Evolutionary conservation across 352 stramenopile species (phyloP).

Genomic region (Halophytophthora batemanensis): DNA sequence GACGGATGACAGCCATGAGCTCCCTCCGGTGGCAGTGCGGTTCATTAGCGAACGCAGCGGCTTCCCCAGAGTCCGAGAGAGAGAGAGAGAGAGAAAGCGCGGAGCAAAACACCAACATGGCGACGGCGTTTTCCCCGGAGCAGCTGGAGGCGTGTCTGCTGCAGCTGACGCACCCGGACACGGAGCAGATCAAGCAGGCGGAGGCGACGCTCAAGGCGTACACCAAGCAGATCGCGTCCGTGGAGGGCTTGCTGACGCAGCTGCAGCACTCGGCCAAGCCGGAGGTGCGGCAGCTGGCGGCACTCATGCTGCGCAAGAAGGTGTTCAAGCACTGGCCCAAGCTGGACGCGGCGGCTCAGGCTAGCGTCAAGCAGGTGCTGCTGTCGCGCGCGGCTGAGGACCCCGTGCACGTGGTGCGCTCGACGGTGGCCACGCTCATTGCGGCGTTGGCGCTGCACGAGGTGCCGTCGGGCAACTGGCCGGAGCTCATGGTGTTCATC

Average conservation of each 20-base stretch:
- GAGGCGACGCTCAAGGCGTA: constrained; percentile 92
- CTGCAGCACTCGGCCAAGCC: constrained; percentile 74
- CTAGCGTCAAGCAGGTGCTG: constrained; percentile 86
- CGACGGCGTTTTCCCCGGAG: constrained; percentile 78
- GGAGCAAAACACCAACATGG: constrained; percentile 36
- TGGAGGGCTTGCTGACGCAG: constrained; percentile 89
- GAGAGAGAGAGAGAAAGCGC: neutral
- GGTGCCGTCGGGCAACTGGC: constrained; percentile 78
- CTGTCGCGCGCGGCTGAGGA: constrained; percentile 84
- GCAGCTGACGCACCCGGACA: constrained; percentile 93
- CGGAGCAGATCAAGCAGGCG: constrained; percentile 93
- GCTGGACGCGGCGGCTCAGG: constrained; percentile 79
- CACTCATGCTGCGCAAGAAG: constrained; percentile 93
- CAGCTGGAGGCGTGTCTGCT: constrained; percentile 84
- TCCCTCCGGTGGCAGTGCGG: neutral
- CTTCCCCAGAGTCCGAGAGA: constrained; percentile 10
- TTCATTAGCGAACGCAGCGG: constrained; percentile 22
- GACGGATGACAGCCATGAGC: no score
- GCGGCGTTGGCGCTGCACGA: constrained; percentile 80
- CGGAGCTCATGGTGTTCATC: constrained; percentile 94
- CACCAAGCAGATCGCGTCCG: constrained; percentile 86
- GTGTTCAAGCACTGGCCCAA: constrained; percentile 92
- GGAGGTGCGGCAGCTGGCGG: constrained; percentile 90
- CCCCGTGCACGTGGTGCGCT: constrained; percentile 85
- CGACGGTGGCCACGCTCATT: constrained; percentile 80